Evolutionary conservation across 176 grass and related monocot species (phyloP), one percentile per base, ranked within the genome.

Genomic region (Alloteropsis semialata): DNA sequence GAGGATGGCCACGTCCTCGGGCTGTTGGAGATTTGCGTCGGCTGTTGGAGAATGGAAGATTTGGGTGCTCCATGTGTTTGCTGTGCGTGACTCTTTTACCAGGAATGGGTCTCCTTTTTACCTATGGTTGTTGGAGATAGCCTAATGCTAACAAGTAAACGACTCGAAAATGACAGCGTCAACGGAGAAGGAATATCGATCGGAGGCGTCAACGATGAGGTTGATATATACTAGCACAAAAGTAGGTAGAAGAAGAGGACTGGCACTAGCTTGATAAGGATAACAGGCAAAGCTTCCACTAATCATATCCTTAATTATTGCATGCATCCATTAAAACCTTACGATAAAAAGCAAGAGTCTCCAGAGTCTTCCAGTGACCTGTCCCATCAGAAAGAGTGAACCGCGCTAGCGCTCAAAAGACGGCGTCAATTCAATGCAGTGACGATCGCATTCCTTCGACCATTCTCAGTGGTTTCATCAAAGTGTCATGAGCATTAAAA

Each of bases 301-400:
- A 33, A 46, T 69, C 18, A 59, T 65, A n/a, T n/a, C n/a, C n/a
- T n/a, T n/a, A n/a, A n/a, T n/a, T n/a, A n/a, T 36, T 36, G 5
- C 34, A 2, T 51, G 28, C 53, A 72, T 83, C 28, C 48, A 56
- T 15, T 10, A 3, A 37, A 46, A 79, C 58, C 60, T 49, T 16
- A 59, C 30, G 72, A 77, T 87, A 61, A 61, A 87, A 76, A 81
- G 69, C 22, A 46, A 74, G 60, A 22, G 60, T 39, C 41, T 84
- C 61, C 30, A 2, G 76, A 80, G 27, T 22, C 33, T 16, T 66
- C 50, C 54, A 80, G 45, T 59, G 68, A 15, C 24, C 17, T 42
- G 62, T 33, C 66, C 75, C 64, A 58, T 65, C 21, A 50, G 7
- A 67, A 6, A 28, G 4, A 54, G 12, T n/a, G n/a, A n/a, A n/a